These are phyloP conservation scores for Castanopsis chinensis DNA, from an alignment of 306 rosid species.

Conservation along the genomic window DNA sequence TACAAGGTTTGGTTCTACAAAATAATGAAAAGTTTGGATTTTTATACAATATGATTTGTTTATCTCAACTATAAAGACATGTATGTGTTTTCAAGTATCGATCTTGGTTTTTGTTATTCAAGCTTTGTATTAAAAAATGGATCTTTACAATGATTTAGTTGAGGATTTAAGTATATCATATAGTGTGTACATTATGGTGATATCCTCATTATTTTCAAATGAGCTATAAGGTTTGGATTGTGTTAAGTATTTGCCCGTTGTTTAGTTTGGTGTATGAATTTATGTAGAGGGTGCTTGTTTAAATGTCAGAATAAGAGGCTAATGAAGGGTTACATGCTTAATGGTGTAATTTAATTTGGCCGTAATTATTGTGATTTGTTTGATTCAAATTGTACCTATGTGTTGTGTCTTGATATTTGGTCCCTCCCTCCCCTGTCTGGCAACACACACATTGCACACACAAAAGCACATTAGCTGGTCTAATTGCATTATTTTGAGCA, in stretches of 20 bases:
- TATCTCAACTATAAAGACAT: neutral
- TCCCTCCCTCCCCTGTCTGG: too few relatives aligned
- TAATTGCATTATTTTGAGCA: conserved; percentile 32
- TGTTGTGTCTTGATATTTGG: neutral
- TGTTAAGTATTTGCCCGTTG: neutral
- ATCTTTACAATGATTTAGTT: conserved; percentile 14
- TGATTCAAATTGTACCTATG: neutral
- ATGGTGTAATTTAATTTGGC: neutral
- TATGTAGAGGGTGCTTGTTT: conserved; percentile 8
- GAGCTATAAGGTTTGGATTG: neutral
- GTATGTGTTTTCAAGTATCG: neutral
- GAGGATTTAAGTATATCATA: neutral
- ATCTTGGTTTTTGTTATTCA: neutral
- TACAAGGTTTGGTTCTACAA: conserved; percentile 58
- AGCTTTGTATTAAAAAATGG: neutral
- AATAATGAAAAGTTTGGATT: neutral
- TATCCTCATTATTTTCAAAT: neutral
- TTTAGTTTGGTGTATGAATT: neutral
- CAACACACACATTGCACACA: too few relatives aligned
- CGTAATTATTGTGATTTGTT: neutral
- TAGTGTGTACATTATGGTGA: neutral
- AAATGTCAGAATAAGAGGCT: neutral
- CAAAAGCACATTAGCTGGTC: neutral
- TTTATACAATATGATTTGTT: neutral
- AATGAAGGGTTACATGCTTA: neutral